phyloP scores from a whole-genome alignment of 495 filamentous ascomycete genomes.

The Aspergillus saccharolyticus region DNA sequence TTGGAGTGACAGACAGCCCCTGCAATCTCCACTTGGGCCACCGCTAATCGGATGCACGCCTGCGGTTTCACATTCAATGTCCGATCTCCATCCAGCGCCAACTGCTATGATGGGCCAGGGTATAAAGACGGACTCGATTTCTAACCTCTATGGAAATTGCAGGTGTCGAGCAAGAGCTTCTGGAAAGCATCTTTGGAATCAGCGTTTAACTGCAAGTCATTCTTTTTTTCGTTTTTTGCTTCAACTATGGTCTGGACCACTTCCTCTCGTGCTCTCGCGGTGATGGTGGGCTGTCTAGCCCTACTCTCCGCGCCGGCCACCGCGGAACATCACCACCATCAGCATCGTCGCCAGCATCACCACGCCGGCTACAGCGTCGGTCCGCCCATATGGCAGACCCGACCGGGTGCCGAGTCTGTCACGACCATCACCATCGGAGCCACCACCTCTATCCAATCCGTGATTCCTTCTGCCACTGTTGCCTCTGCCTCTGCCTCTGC shows the following conservation, averaged over 20 bases:
- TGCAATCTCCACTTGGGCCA: not conserved
- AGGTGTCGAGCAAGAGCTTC: conserved; percentile 4
- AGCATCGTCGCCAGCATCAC: conserved; percentile 16
- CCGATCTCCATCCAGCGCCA: conserved; percentile 1
- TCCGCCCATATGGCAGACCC: not conserved
- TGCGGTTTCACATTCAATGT: conserved; percentile 1
- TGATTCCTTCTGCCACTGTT: not conserved
- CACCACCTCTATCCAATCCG: not conserved
- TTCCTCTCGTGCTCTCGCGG: not conserved
- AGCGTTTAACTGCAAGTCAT: not conserved
- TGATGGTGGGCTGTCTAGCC: not conserved
- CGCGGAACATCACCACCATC: conserved; percentile 25
- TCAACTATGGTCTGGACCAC: not conserved
- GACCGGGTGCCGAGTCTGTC: no score
- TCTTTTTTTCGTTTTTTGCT: not conserved
- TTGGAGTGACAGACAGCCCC: not conserved
- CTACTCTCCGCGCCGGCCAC: conserved; percentile 11
- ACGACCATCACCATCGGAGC: not conserved
- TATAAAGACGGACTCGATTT: not conserved
- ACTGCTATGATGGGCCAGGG: not conserved
- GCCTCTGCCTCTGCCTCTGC: not conserved
- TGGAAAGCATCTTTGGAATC: not conserved
- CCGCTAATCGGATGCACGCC: conserved; percentile 1
- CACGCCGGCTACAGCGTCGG: not conserved
- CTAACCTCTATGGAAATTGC: no score